phyloP scores from a whole-genome alignment of 1,139 yeast genomes.

The Yamadazyma friedrichii region DNA sequence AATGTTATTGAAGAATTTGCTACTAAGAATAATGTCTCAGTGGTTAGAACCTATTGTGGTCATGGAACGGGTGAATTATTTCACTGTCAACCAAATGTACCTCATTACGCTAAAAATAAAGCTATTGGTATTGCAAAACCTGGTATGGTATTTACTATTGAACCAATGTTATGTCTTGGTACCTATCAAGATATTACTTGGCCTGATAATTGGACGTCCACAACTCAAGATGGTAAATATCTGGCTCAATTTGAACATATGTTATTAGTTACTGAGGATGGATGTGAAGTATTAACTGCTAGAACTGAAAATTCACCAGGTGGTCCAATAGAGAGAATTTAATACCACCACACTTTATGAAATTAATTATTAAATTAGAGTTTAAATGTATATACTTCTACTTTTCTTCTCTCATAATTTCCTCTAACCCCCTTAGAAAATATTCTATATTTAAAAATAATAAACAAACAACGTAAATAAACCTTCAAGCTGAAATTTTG shows the following conservation, averaged over 20 bases:
- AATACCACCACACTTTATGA: too few species aligned
- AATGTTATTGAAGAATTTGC: constrained; percentile 89
- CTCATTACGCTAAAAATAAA: constrained; percentile 92
- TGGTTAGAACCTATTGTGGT: constrained; percentile 89
- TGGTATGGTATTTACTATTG: constrained; percentile 96
- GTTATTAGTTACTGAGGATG: constrained; percentile 86
- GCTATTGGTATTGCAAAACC: constrained; percentile 93
- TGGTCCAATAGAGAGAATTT: constrained; percentile 66
- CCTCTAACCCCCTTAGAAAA: too few species aligned
- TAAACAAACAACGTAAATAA: too few species aligned
- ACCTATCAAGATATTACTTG: constrained; percentile 76
- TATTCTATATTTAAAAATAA: too few species aligned
- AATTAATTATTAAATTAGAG: too few species aligned
- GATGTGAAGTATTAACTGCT: constrained; percentile 88
- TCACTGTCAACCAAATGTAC: constrained; percentile 92
- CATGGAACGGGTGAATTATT: constrained; percentile 88
- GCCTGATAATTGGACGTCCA: constrained; percentile 99
- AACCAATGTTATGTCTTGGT: constrained; percentile 97
- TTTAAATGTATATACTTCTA: too few species aligned
- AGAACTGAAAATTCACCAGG: constrained; percentile 82
- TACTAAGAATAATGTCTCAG: constrained; percentile 72
- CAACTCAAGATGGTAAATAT: constrained; percentile 81
- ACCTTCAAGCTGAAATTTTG: too few species aligned
- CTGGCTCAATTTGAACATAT: constrained; percentile 98
- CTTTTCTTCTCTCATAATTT: too few species aligned